phyloP scores from a whole-genome alignment of 139 green algal genomes.

The Chlamydomonas sp. region DNA sequence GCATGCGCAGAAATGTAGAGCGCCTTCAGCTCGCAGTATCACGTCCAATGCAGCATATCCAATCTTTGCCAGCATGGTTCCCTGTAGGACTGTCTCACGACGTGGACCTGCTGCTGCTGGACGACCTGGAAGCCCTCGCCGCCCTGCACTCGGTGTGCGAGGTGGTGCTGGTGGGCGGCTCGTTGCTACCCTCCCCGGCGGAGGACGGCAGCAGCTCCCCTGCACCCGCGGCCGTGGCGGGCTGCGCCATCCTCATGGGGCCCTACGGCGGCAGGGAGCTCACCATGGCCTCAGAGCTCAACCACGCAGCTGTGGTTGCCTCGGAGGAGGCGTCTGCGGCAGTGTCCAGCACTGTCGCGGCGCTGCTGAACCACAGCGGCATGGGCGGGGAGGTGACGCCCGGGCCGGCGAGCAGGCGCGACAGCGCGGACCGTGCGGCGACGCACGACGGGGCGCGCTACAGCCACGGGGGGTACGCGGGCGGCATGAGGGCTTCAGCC shows the following conservation, averaged over 20 bases:
- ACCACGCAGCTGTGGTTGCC: conserved; percentile 52
- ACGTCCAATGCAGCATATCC: background rate
- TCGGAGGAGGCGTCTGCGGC: conserved; percentile 55
- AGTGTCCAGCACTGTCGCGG: conserved; percentile 29
- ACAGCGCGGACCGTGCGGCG: no score
- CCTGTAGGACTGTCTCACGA: conserved; percentile 6
- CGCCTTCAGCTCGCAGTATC: background rate
- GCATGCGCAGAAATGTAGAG: no score
- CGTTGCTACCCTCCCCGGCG: conserved; percentile 41
- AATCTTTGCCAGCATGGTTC: background rate
- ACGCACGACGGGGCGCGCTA: no score
- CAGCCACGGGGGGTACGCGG: no score
- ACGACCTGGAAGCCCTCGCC: conserved; percentile 47
- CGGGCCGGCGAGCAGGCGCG: background rate
- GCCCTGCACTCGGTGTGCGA: conserved; percentile 56
- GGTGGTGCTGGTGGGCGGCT: conserved; percentile 53
- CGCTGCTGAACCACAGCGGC: background rate
- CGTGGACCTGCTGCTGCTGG: conserved; percentile 64
- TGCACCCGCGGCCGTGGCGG: conserved; percentile 61
- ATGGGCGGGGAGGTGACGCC: conserved; percentile 1
- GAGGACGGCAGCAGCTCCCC: conserved; percentile 53
- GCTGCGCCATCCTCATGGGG: conserved; percentile 68
- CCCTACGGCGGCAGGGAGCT: conserved; percentile 51
- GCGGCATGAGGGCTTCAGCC: no score
- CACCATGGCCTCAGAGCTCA: conserved; percentile 69